phyloP scores from a whole-genome alignment of 495 filamentous ascomycete species.

The Penicillium fimorum region DNA sequence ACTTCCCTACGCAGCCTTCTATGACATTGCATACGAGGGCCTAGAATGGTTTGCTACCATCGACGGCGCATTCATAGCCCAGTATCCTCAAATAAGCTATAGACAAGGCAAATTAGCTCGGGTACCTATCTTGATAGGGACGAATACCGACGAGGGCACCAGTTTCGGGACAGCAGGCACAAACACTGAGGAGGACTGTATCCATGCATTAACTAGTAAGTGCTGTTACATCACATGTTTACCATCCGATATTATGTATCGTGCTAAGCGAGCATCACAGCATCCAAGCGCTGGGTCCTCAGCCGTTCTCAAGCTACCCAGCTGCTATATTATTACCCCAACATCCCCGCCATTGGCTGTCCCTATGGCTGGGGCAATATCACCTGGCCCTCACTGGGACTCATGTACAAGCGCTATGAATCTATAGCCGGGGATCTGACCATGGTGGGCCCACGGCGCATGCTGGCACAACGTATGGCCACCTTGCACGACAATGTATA shows the following conservation, averaged over 20 bases:
- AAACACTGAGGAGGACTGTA: constrained; percentile 44
- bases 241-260: neutral
- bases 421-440: constrained; percentile 54
- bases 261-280: constrained; percentile 12
- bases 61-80: constrained; percentile 51
- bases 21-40: constrained; percentile 48
- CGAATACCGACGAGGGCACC: constrained; percentile 51
- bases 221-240: constrained; percentile 5
- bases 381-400: constrained; percentile 42
- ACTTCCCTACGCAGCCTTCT: constrained; percentile 54
- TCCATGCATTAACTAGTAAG: constrained; percentile 41
- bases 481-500: constrained; percentile 43
- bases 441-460: constrained; percentile 55
- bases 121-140: constrained; percentile 47
- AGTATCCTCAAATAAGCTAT: constrained; percentile 41
- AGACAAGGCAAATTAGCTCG: constrained; percentile 35
- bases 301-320: constrained; percentile 28
- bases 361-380: constrained; percentile 51
- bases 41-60: constrained; percentile 45
- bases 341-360: constrained; percentile 43
- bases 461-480: constrained; percentile 51
- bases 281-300: constrained; percentile 40
- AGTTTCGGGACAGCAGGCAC: constrained; percentile 46
- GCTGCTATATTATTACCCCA: constrained; percentile 38
- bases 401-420: constrained; percentile 51